Evolutionary conservation across 1,139 yeast genomes (phyloP).

Genomic region (Pichia terricola): DNA sequence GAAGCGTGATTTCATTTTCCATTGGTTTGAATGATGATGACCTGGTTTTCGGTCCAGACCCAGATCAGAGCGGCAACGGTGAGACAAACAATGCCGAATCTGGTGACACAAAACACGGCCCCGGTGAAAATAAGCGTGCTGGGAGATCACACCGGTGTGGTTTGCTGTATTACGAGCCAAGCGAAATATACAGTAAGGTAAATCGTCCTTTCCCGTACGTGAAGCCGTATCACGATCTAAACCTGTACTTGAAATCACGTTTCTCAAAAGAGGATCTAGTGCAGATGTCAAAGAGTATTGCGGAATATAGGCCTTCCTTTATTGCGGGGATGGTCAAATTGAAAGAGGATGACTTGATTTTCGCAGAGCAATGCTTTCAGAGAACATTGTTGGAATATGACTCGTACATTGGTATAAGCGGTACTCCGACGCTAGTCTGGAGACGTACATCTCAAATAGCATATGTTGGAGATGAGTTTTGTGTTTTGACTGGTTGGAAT

Average conservation of each 20-base stretch:
- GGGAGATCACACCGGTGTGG: constrained; percentile 21
- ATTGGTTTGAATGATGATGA: constrained; percentile 39
- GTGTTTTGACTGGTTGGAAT: constrained; percentile 84
- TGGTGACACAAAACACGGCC: neutral
- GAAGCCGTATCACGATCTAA: constrained; percentile 78
- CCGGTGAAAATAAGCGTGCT: neutral
- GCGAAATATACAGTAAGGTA: constrained; percentile 71
- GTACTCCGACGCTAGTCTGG: constrained; percentile 95
- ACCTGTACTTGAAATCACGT: constrained; percentile 61
- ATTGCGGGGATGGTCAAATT: constrained; percentile 86
- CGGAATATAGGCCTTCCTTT: constrained; percentile 81
- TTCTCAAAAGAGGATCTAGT: constrained; percentile 57
- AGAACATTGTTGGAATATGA: constrained; percentile 83
- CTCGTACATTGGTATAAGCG: constrained; percentile 70
- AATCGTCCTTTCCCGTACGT: constrained; percentile 77
- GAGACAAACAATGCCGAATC: neutral
- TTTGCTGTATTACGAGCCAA: constrained; percentile 52
- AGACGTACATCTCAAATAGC: constrained; percentile 92
- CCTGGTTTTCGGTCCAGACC: no score
- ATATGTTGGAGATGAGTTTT: constrained; percentile 87
- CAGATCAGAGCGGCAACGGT: neutral
- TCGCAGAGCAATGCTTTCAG: constrained; percentile 95
- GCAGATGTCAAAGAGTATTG: constrained; percentile 81
- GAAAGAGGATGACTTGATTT: constrained; percentile 82
- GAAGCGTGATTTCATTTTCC: constrained; percentile 44